A percentile compares a stretch with the other conserved stretches of the same genome.
phyloP scores from a whole-genome alignment of 1,284 basidiomycete species.

The Sutorius eximius region DNA sequence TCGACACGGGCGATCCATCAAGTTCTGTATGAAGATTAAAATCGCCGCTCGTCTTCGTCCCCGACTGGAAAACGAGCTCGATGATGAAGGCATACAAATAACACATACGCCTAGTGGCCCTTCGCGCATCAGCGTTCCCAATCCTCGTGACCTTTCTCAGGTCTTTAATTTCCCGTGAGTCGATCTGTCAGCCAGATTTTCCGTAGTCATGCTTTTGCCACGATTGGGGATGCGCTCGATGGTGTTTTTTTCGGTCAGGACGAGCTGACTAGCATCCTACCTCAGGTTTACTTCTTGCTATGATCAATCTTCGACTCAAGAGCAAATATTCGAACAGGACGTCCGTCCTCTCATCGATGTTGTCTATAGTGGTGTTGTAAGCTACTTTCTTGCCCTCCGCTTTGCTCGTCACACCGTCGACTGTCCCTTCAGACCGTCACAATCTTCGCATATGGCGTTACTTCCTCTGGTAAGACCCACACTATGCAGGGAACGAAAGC shows the following conservation, averaged over 20 bases:
- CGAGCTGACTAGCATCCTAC: not conserved
- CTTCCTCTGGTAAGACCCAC: slow-evolving; percentile 80
- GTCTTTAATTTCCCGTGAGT: slow-evolving; percentile 73
- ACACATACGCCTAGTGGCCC: slow-evolving; percentile 40
- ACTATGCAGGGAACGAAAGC: slow-evolving; percentile 78
- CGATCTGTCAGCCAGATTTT: not conserved
- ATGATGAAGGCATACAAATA: slow-evolving; percentile 61
- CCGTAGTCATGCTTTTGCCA: not conserved
- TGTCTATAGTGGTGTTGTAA: slow-evolving; percentile 67
- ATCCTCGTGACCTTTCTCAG: slow-evolving; percentile 62
- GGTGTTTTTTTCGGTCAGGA: not conserved
- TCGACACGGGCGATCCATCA: not conserved
- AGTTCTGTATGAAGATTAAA: slow-evolving; percentile 37
- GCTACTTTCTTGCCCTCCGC: slow-evolving; percentile 23
- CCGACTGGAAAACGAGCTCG: slow-evolving; percentile 54
- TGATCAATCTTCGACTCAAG: slow-evolving; percentile 61
- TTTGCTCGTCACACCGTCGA: not conserved
- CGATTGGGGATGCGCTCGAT: not conserved
- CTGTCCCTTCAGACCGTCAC: slow-evolving; percentile 59
- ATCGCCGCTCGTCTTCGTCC: slow-evolving; percentile 70
- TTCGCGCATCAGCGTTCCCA: slow-evolving; percentile 58
- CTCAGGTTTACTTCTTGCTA: slow-evolving; percentile 69
- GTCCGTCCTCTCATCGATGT: slow-evolving; percentile 69
- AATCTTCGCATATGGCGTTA: slow-evolving; percentile 81
- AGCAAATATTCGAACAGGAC: slow-evolving; percentile 69